These are phyloP conservation scores for Dactylorhiza incarnata DNA, from an alignment of 106 monocot species.

Conservation along the genomic window DNA sequence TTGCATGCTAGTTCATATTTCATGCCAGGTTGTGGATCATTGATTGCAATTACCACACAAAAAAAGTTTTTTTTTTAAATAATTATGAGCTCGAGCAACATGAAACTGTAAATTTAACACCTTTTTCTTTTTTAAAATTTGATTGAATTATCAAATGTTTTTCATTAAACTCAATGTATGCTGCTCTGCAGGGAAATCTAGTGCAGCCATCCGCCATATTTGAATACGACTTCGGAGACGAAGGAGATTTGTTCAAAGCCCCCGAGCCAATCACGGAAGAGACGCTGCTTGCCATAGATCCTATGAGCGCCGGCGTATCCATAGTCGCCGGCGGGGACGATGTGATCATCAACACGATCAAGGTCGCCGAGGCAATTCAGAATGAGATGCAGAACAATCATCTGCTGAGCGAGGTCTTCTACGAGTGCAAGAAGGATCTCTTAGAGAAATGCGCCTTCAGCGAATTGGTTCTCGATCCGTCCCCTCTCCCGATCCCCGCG, in stretches of 20 bases:
- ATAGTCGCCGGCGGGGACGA: conserved; percentile 30
- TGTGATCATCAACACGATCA: conserved; percentile 22
- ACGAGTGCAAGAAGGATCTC: conserved; percentile 56
- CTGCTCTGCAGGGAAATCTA: conserved; percentile 19
- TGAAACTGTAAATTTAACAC: background rate
- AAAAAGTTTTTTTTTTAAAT: no score
- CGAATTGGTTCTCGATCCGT: conserved; percentile 20
- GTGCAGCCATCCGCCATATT: conserved; percentile 23
- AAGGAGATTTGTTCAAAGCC: conserved; percentile 75
- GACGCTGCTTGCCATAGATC: conserved; percentile 15
- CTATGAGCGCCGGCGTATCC: conserved; percentile 32
- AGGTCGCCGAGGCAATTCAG: conserved; percentile 23
- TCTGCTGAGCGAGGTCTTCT: conserved; percentile 33
- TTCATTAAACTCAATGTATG: background rate
- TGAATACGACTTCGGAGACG: conserved; percentile 57
- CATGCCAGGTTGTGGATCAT: no score
- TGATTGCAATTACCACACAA: no score
- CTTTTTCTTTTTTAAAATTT: background rate
- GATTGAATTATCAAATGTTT: background rate
- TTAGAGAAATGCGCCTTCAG: conserved; percentile 20
- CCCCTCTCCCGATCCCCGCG: conserved; percentile 19
- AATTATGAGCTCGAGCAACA: background rate
- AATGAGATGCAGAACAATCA: conserved; percentile 10
- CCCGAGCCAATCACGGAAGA: conserved; percentile 62
- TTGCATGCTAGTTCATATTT: no score